Conservation (phyloP, 2,329 filamentous ascomycete genomes). For the Cylindrodendrum hubeiense region DNA sequence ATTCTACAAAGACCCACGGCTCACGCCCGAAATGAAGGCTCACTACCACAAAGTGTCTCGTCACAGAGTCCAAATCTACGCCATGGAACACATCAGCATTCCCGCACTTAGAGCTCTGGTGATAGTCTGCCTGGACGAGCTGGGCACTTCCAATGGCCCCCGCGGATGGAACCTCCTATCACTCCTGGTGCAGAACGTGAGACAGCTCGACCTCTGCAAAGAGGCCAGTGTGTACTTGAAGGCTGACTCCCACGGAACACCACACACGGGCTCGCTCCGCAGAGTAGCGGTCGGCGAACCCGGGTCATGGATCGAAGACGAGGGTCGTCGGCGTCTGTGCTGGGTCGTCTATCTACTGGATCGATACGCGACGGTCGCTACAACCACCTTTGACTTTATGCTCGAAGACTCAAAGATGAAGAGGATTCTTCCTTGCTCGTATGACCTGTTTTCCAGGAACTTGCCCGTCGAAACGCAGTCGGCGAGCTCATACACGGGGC, state of each 20-base stretch:
- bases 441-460: conserved; percentile 59
- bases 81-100: conserved; percentile 56
- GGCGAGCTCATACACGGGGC: conserved; percentile 41
- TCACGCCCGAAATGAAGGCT: conserved; percentile 52
- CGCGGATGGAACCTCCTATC: conserved; percentile 57
- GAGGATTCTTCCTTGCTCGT: conserved; percentile 57
- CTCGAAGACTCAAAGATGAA: conserved; percentile 55
- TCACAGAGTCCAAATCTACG: conserved; percentile 55
- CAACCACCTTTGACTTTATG: conserved; percentile 56
- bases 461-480: conserved; percentile 57
- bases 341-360: conserved; percentile 62
- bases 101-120: conserved; percentile 55
- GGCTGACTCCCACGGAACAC: conserved; percentile 47
- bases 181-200: conserved; percentile 53
- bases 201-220: conserved; percentile 54
- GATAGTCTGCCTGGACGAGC: conserved; percentile 56
- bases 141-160: conserved; percentile 58
- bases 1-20: conserved; percentile 55
- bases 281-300: conserved; percentile 51
- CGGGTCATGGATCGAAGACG: conserved; percentile 59
- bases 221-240: conserved; percentile 55
- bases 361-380: conserved; percentile 57
- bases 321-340: conserved; percentile 55
- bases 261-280: conserved; percentile 50
- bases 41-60: conserved; percentile 56